phyloP scores from a whole-genome alignment of 805 yeast genomes.

The Candida awuae region DNA sequence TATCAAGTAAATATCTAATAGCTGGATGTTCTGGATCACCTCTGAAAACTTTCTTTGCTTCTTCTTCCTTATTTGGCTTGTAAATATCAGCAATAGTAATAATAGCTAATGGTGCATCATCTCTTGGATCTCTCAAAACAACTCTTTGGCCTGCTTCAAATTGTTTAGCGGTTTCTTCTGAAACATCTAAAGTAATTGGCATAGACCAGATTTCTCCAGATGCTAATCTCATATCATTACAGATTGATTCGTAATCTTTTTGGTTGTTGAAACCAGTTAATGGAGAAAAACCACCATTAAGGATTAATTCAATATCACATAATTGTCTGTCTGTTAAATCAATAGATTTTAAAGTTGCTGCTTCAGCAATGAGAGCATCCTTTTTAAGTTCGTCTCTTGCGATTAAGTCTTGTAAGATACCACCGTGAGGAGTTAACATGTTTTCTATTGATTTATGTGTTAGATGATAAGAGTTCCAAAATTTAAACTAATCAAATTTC shows the following conservation, averaged over 20 bases:
- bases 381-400: constrained; percentile 68
- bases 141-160: constrained; percentile 52
- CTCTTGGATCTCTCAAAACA: constrained; percentile 73
- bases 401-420: constrained; percentile 74
- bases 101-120: constrained; percentile 71
- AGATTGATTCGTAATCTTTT: constrained; percentile 62
- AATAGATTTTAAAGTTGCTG: constrained; percentile 39
- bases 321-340: constrained; percentile 77
- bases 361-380: constrained; percentile 49
- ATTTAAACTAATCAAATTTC: neutral
- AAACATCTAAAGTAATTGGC: constrained; percentile 84
- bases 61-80: constrained; percentile 69
- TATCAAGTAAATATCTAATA: constrained; percentile 57
- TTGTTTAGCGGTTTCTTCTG: constrained; percentile 38
- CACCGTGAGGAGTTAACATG: constrained; percentile 90
- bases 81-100: constrained; percentile 72
- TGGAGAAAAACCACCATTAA: constrained; percentile 93
- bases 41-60: constrained; percentile 83
- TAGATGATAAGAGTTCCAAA: neutral
- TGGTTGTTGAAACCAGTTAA: constrained; percentile 58
- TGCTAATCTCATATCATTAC: constrained; percentile 58
- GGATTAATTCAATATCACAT: constrained; percentile 85
- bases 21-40: constrained; percentile 99
- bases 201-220: constrained; percentile 83
- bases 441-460: too few relatives aligned